Evolutionary conservation across 176 grass and related monocot genomes (phyloP).

Genomic region (Oropetium thomaeum): DNA sequence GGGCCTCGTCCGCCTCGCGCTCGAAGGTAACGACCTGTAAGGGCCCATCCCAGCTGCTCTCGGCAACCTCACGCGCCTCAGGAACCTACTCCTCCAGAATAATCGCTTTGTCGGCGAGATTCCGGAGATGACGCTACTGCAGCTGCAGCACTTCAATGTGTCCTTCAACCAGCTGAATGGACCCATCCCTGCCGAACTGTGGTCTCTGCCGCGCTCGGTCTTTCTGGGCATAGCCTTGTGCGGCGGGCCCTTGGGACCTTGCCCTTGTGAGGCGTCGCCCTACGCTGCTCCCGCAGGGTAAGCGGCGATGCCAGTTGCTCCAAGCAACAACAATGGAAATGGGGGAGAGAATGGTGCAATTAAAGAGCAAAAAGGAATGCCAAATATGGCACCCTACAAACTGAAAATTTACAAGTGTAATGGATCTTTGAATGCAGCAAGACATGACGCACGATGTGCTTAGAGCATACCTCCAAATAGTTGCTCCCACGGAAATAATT

Average conservation of each 20-base stretch:
- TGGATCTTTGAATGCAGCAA: neutral
- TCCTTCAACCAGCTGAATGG: slow-evolving; percentile 60
- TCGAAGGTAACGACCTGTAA: slow-evolving; percentile 42
- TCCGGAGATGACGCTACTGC: slow-evolving; percentile 30
- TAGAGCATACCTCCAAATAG: slow-evolving; percentile 76
- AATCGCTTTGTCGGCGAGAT: slow-evolving; percentile 54
- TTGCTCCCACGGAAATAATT: slow-evolving; percentile 96
- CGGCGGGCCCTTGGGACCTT: slow-evolving; percentile 48
- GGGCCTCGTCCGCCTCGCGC: slow-evolving; percentile 38
- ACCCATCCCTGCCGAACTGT: slow-evolving; percentile 50
- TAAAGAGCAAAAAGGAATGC: slow-evolving; percentile 29
- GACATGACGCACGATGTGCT: neutral
- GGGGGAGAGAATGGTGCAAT: neutral
- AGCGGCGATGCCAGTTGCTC: slow-evolving; percentile 14
- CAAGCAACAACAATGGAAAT: neutral
- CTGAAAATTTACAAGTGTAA: neutral
- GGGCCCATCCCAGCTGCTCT: slow-evolving; percentile 39
- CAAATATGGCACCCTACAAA: neutral
- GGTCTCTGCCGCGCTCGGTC: slow-evolving; percentile 25
- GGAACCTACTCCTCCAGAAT: slow-evolving; percentile 42
- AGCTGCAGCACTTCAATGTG: slow-evolving; percentile 57
- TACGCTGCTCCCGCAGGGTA: slow-evolving; percentile 32
- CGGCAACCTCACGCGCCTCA: slow-evolving; percentile 44
- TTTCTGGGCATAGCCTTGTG: slow-evolving; percentile 52
- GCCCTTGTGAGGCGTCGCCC: slow-evolving; percentile 47